These are phyloP conservation scores for Pseudocercospora cruenta DNA, from an alignment of 2,329 filamentous ascomycete genomes.

Conservation along the genomic window DNA sequence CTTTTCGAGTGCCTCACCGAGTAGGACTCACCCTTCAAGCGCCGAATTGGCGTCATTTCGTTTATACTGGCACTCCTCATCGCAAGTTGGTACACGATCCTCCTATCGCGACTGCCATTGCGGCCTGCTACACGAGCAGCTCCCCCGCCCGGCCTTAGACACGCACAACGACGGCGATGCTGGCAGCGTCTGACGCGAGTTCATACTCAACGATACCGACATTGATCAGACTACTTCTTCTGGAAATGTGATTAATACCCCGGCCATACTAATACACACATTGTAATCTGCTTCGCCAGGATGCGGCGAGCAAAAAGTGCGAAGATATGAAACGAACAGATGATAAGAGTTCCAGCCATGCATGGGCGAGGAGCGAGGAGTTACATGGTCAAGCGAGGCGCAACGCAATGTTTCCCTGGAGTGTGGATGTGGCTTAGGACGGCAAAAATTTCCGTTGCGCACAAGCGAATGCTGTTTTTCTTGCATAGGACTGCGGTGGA, in stretches of 20 bases:
- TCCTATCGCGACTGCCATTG: neutral
- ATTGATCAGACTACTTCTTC: neutral
- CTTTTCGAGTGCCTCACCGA: conserved; percentile 63
- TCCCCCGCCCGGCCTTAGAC: neutral
- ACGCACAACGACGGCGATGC: neutral
- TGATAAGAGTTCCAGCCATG: conserved; percentile 1
- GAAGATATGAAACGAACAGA: neutral
- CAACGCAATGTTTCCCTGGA: neutral
- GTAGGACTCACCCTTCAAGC: conserved; percentile 3
- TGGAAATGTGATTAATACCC: neutral
- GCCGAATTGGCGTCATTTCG: neutral
- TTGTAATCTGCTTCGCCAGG: neutral
- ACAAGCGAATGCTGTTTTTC: neutral
- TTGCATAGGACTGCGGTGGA: neutral
- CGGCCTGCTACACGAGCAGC: neutral
- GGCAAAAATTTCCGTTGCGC: neutral
- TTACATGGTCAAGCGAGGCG: neutral
- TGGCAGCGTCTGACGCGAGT: neutral
- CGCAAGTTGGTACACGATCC: neutral
- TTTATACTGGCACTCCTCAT: neutral
- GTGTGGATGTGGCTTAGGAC: neutral
- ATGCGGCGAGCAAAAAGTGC: neutral
- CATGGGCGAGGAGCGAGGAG: neutral
- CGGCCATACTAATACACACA: neutral
- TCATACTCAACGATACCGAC: neutral